Conservation (phyloP, 805 yeast species). For the Hanseniaspora meyeri region DNA sequence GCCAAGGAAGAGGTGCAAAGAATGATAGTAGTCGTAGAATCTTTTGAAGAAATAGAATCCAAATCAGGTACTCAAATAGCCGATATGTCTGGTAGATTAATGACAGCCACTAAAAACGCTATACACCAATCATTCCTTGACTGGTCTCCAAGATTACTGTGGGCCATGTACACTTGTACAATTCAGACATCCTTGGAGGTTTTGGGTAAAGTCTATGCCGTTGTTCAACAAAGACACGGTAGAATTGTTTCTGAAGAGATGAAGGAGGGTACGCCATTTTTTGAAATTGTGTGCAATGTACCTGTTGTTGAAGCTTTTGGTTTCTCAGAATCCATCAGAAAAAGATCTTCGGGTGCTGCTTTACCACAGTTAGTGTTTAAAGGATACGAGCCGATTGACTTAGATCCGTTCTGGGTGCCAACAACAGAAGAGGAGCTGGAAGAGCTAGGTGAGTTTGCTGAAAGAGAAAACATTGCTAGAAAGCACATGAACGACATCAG, state of each 20-base stretch:
- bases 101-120: slow-evolving; percentile 58
- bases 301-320: slow-evolving; percentile 97
- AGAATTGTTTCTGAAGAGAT: slow-evolving; percentile 78
- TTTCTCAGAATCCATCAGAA: slow-evolving; percentile 86
- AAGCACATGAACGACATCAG: slow-evolving; percentile 73
- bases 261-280: slow-evolving; percentile 97
- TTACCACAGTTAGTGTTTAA: slow-evolving; percentile 86
- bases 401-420: slow-evolving; percentile 99
- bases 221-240: slow-evolving; percentile 81
- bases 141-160: slow-evolving; percentile 79
- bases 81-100: slow-evolving; percentile 57
- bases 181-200: slow-evolving; percentile 92
- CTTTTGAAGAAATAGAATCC: slow-evolving; percentile 23
- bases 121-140: slow-evolving; percentile 59
- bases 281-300: slow-evolving; percentile 67
- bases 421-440: slow-evolving; percentile 93
- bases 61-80: slow-evolving; percentile 27
- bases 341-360: slow-evolving; percentile 91
- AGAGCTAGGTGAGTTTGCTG: slow-evolving; percentile 84
- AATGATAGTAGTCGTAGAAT: slow-evolving; percentile 42
- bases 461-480: slow-evolving; percentile 81
- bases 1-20: slow-evolving; percentile 84
- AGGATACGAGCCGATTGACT: slow-evolving; percentile 75
- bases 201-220: slow-evolving; percentile 88
- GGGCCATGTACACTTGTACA: slow-evolving; percentile 90